phyloP scores from a whole-genome alignment of 306 rosid genomes.

The Quercus berberidifolia region DNA sequence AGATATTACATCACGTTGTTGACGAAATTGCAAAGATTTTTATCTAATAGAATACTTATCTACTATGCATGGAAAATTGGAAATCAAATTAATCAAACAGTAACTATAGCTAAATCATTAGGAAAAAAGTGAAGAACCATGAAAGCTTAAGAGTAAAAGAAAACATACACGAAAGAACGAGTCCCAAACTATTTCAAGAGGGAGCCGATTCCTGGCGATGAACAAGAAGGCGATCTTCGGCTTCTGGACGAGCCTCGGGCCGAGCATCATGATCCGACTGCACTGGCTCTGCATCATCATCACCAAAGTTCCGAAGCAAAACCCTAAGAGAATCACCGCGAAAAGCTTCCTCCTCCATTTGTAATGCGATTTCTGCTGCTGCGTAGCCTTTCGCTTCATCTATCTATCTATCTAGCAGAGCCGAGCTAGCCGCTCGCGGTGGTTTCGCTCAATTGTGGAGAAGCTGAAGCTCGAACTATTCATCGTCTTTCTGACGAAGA shows the following conservation, averaged over 20 bases:
- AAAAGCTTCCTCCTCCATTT: slow-evolving; percentile 80
- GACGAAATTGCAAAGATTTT: too few species aligned
- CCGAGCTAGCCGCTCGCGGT: not conserved
- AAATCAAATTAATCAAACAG: too few species aligned
- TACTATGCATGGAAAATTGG: too few species aligned
- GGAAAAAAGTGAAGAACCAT: too few species aligned
- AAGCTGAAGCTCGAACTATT: slow-evolving; percentile 6
- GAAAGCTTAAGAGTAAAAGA: not conserved
- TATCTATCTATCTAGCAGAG: slow-evolving; percentile 16
- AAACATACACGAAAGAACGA: slow-evolving; percentile 64
- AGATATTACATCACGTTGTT: too few species aligned
- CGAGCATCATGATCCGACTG: slow-evolving; percentile 53
- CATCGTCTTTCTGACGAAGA: slow-evolving; percentile 7
- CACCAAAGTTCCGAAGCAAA: slow-evolving; percentile 70
- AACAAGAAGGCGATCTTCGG: slow-evolving; percentile 93
- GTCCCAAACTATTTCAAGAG: slow-evolving; percentile 90
- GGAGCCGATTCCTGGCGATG: slow-evolving; percentile 86
- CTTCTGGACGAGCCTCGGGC: slow-evolving; percentile 44
- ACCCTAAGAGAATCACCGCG: slow-evolving; percentile 37
- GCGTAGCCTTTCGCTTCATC: slow-evolving; percentile 81
- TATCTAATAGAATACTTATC: too few species aligned
- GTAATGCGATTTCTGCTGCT: slow-evolving; percentile 54
- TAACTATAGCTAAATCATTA: too few species aligned
- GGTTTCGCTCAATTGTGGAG: not conserved
- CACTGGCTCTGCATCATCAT: slow-evolving; percentile 63